Percentiles rank a stretch among this genome's conserved stretches.
phyloP scores from a whole-genome alignment of 371 early-diverging fungal species.

The Lichtheimia corymbifera region DNA sequence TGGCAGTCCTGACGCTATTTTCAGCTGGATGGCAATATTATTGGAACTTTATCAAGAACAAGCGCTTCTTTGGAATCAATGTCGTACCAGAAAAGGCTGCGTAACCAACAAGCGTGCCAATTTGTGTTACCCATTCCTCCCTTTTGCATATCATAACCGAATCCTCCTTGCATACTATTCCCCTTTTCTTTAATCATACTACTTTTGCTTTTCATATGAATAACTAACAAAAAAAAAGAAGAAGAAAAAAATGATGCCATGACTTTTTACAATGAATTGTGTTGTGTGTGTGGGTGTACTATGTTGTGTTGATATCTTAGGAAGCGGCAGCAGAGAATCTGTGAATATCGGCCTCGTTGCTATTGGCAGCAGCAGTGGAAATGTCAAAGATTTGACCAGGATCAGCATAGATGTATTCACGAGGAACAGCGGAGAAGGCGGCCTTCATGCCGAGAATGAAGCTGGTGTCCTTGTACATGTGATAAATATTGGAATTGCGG shows the following conservation, averaged over 20 bases:
- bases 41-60: conserved; percentile 37
- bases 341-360: conserved; percentile 11
- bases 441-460: conserved; percentile 24
- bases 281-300: too few species aligned
- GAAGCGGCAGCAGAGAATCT: conserved; percentile 26
- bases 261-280: too few species aligned
- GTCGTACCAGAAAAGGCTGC: conserved; percentile 13
- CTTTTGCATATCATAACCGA: too few species aligned
- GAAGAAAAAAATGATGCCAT: not conserved
- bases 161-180: too few species aligned
- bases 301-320: conserved; percentile 1
- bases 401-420: conserved; percentile 10
- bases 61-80: conserved; percentile 44
- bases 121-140: not conserved
- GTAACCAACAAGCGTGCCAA: not conserved
- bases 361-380: conserved; percentile 7
- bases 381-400: conserved; percentile 11
- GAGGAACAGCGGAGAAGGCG: conserved; percentile 15
- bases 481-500: conserved; percentile 23
- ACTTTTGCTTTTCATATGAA: not conserved
- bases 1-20: conserved; percentile 28
- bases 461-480: conserved; percentile 24
- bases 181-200: not conserved
- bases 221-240: not conserved
- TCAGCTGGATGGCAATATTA: conserved; percentile 50